phyloP scores from a whole-genome alignment of 805 yeast genomes.

The Wickerhamiella siamensis region DNA sequence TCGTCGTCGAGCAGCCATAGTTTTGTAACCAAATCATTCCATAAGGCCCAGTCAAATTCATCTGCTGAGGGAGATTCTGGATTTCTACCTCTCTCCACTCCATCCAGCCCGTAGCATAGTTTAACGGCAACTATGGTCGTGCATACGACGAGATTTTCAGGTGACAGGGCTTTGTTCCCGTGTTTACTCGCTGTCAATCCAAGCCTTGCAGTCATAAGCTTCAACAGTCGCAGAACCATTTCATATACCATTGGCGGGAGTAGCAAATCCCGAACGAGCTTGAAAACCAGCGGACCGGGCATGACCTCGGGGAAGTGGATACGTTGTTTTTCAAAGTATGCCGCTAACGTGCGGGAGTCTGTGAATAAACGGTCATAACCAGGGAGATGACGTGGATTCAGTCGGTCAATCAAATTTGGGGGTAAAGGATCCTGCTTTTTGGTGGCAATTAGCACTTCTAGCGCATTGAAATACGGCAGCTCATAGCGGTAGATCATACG shows the following conservation, averaged over 20 bases:
- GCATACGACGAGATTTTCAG: constrained; percentile 10
- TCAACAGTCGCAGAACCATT: constrained; percentile 23
- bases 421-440: background rate
- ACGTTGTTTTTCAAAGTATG: background rate
- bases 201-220: background rate
- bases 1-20: constrained; percentile 17
- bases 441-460: background rate
- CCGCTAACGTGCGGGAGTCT: background rate
- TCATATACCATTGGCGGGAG: constrained; percentile 38
- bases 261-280: constrained; percentile 30
- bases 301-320: constrained; percentile 14
- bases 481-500: constrained; percentile 20
- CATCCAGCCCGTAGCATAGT: constrained; percentile 18
- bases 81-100: constrained; percentile 6
- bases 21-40: constrained; percentile 25
- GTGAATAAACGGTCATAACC: background rate
- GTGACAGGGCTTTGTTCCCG: background rate
- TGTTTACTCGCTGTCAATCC: background rate
- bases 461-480: constrained; percentile 20
- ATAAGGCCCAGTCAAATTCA: constrained; percentile 18
- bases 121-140: constrained; percentile 11
- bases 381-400: background rate
- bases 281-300: constrained; percentile 30
- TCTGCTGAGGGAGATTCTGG: constrained; percentile 10
- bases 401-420: background rate